Percentiles rank a stretch among this genome's conserved stretches.
phyloP scores from a whole-genome alignment of 805 yeast species.

The Wickerhamomyces bisporus region DNA sequence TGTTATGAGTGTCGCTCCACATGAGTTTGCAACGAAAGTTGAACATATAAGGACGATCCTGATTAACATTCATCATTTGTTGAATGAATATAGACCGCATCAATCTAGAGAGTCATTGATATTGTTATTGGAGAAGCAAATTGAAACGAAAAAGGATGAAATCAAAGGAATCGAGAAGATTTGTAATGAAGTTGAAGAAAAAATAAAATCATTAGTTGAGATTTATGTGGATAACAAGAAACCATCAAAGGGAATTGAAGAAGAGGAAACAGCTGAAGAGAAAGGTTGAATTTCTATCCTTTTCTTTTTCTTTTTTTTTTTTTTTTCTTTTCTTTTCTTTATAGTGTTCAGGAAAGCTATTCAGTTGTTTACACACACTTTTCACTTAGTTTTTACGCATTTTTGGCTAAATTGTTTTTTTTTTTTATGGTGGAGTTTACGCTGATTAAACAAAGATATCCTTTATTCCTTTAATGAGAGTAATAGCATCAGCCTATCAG shows the following conservation, averaged over 20 bases:
- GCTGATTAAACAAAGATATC: too few species aligned
- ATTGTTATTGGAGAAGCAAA: conserved; percentile 63
- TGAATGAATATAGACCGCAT: conserved; percentile 92
- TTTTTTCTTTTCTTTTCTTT: too few species aligned
- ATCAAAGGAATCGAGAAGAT: conserved; percentile 38
- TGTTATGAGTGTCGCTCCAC: conserved; percentile 68
- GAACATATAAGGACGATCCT: conserved; percentile 76
- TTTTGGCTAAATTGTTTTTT: too few species aligned
- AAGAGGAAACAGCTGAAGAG: conserved; percentile 1
- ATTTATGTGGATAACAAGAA: conserved; percentile 19
- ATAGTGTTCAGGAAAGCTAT: too few species aligned
- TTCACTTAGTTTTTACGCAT: too few species aligned
- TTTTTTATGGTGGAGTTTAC: too few species aligned
- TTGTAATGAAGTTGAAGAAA: conserved; percentile 36
- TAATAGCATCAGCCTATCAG: too few species aligned
- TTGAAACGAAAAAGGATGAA: conserved; percentile 55
- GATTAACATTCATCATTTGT: conserved; percentile 84
- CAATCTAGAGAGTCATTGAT: conserved; percentile 89
- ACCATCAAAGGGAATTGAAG: background rate
- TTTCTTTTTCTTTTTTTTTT: too few species aligned
- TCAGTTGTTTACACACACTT: too few species aligned
- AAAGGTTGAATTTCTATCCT: too few species aligned
- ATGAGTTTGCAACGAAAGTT: conserved; percentile 53
- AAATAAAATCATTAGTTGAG: conserved; percentile 30
- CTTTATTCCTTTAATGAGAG: too few species aligned